Conservation (phyloP, 1,284 basidiomycete genomes). For the Coniferiporia sulphurascens region DNA sequence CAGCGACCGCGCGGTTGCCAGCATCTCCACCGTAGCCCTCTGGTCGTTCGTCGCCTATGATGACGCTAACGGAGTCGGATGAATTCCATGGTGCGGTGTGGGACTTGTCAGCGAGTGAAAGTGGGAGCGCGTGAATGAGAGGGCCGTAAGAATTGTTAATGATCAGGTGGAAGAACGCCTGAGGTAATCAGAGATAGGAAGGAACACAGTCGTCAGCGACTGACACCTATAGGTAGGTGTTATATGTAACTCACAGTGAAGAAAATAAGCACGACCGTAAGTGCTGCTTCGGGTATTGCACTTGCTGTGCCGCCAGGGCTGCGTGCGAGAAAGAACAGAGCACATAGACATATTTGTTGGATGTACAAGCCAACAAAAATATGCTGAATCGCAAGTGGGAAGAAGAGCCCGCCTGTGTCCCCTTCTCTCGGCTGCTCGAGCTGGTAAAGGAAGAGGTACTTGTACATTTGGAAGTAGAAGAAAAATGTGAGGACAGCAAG, state of each 20-base stretch:
- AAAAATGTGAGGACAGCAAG: conserved; percentile 82
- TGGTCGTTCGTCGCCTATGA: background rate
- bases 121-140: conserved; percentile 61
- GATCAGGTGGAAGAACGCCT: conserved; percentile 65
- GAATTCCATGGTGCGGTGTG: conserved; percentile 19
- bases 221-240: background rate
- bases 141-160: conserved; percentile 69
- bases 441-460: conserved; percentile 83
- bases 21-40: conserved; percentile 21
- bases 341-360: conserved; percentile 75
- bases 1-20: conserved; percentile 17
- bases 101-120: conserved; percentile 61
- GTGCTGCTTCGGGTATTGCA: conserved; percentile 66
- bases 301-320: conserved; percentile 46
- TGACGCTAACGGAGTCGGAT: background rate
- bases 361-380: conserved; percentile 93
- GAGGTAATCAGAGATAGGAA: conserved; percentile 1
- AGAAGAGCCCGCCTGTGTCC: conserved; percentile 95
- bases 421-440: conserved; percentile 66
- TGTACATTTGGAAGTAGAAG: conserved; percentile 82
- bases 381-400: conserved; percentile 91
- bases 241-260: conserved; percentile 54
- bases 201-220: conserved; percentile 17
- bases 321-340: conserved; percentile 83
- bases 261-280: conserved; percentile 82